A percentile compares a stretch with the other conserved stretches of the same genome.
These are phyloP conservation scores for Alternaria sp. DNA, from an alignment of 2,329 filamentous ascomycete genomes.

Conservation along the genomic window DNA sequence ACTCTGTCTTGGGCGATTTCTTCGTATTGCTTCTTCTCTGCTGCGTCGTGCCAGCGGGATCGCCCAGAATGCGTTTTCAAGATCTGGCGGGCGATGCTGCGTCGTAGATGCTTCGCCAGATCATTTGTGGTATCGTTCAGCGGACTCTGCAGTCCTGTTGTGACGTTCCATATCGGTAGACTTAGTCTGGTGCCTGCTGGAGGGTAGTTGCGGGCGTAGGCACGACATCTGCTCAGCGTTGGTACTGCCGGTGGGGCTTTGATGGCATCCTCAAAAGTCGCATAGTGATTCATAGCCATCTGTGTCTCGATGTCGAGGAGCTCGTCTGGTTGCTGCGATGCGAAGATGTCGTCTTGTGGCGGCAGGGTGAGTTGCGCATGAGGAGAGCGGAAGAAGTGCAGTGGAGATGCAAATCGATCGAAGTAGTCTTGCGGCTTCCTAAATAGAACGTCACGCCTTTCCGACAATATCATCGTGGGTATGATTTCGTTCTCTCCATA, in stretches of 20 bases:
- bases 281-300: conserved; percentile 38
- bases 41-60: conserved; percentile 27
- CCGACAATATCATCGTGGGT: conserved; percentile 37
- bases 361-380: conserved; percentile 36
- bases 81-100: conserved; percentile 47
- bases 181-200: conserved; percentile 47
- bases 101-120: conserved; percentile 47
- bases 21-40: conserved; percentile 39
- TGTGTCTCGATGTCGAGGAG: conserved; percentile 40
- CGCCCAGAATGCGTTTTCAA: conserved; percentile 34
- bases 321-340: conserved; percentile 33
- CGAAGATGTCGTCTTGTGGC: conserved; percentile 30
- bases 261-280: conserved; percentile 22
- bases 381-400: conserved; percentile 59
- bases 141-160: conserved; percentile 46
- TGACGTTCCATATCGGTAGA: conserved; percentile 52
- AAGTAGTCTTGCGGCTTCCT: conserved; percentile 52
- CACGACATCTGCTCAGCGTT: conserved; percentile 35
- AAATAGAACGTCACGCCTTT: conserved; percentile 50
- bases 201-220: conserved; percentile 52
- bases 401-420: conserved; percentile 58
- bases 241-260: conserved; percentile 22
- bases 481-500: conserved; percentile 34
- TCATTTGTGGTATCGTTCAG: conserved; percentile 52
- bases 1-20: conserved; percentile 32